phyloP scores from a whole-genome alignment of 805 yeast species.

The Myxozyma neotropica region DNA sequence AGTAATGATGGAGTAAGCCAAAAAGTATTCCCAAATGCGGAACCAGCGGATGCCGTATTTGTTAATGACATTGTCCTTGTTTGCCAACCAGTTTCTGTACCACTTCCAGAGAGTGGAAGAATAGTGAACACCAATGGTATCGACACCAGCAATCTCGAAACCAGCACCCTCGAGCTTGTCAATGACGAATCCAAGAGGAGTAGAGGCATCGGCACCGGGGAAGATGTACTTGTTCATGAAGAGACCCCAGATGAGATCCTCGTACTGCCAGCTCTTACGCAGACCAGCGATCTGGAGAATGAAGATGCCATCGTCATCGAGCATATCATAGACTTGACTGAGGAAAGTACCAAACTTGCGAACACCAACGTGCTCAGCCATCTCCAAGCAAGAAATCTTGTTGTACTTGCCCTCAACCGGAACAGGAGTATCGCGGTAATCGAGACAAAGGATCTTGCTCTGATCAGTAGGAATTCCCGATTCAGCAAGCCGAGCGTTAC shows the following conservation, averaged over 20 bases:
- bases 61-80: slow-evolving; percentile 71
- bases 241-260: slow-evolving; percentile 90
- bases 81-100: slow-evolving; percentile 92
- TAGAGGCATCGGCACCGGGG: slow-evolving; percentile 97
- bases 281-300: slow-evolving; percentile 87
- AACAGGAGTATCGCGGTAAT: slow-evolving; percentile 87
- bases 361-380: slow-evolving; percentile 96
- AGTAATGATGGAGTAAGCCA: slow-evolving; percentile 77
- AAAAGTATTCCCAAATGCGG: slow-evolving; percentile 90
- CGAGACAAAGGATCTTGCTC: slow-evolving; percentile 76
- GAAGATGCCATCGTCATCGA: slow-evolving; percentile 90
- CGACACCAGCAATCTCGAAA: slow-evolving; percentile 79
- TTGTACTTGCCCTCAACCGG: slow-evolving; percentile 67
- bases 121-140: slow-evolving; percentile 90
- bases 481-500: slow-evolving; percentile 66
- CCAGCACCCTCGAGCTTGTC: slow-evolving; percentile 79
- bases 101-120: slow-evolving; percentile 90
- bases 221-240: slow-evolving; percentile 94
- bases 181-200: slow-evolving; percentile 84
- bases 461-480: slow-evolving; percentile 72
- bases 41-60: slow-evolving; percentile 89
- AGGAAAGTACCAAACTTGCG: slow-evolving; percentile 76
- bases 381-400: slow-evolving; percentile 87
- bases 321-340: slow-evolving; percentile 78
- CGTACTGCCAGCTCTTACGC: slow-evolving; percentile 92